phyloP scores from a whole-genome alignment of 2,329 filamentous ascomycete genomes.

The Colletotrichum graminicola region DNA sequence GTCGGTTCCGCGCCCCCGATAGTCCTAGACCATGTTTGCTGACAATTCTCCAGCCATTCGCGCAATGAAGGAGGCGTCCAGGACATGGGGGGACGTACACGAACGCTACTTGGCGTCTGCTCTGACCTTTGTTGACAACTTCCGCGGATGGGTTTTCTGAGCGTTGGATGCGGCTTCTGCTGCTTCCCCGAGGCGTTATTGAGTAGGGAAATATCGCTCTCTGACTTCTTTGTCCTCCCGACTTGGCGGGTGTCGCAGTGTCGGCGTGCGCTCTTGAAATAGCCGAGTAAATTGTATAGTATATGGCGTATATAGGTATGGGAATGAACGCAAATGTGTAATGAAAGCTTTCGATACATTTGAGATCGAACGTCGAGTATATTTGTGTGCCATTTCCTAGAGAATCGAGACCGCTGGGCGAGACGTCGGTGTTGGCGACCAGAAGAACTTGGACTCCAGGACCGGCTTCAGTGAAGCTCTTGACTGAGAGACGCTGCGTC shows the following conservation, averaged over 20 bases:
- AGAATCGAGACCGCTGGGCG: too few relatives aligned
- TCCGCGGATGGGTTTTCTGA: constrained; percentile 72
- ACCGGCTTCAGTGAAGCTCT: too few relatives aligned
- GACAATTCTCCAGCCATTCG: constrained; percentile 66
- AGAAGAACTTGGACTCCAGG: too few relatives aligned
- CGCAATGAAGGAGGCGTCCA: constrained; percentile 79
- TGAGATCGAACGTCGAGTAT: too few relatives aligned
- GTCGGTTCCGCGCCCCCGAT: constrained; percentile 55
- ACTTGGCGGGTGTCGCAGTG: not conserved
- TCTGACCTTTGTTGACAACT: constrained; percentile 79
- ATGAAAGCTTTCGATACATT: not conserved
- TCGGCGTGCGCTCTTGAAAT: not conserved
- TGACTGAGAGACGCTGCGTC: too few relatives aligned
- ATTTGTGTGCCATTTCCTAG: not conserved
- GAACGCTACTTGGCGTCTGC: constrained; percentile 76
- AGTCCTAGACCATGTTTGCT: not conserved
- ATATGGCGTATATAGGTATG: constrained; percentile 16
- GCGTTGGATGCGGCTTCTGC: not conserved
- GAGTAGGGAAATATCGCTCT: not conserved
- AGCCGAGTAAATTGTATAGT: constrained; percentile 13
- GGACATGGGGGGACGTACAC: constrained; percentile 79
- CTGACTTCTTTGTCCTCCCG: not conserved
- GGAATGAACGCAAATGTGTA: constrained; percentile 14
- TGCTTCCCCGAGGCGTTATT: not conserved
- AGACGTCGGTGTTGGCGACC: too few relatives aligned